Evolutionary conservation across 495 filamentous ascomycete genomes (phyloP), one percentile per base, ranked within the genome.

Genomic region (Neurospora sp.): DNA sequence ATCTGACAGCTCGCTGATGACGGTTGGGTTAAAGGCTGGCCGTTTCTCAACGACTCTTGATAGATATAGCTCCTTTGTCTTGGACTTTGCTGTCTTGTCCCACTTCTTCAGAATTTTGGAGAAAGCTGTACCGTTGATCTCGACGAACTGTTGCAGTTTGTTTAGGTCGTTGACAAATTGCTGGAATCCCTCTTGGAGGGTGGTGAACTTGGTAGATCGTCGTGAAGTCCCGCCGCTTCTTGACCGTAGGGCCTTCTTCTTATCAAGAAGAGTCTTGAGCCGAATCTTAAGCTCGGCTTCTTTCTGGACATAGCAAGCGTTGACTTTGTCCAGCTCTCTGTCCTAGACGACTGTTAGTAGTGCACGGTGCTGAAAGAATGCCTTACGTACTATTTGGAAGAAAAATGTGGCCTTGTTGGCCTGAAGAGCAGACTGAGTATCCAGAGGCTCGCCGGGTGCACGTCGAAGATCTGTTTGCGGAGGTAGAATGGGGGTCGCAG

Each of bases 61-160:
- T 40, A 99, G 90, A 78, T 98, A 98, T 31, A 98, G 86, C 83
- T 98, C 96, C 80, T 99, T 99, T 75, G 94, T 97, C 78, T 94
- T 93, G 71, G 96, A 98, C 88, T 99, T 99, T 72, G 95, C 97
- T 20, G 96, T 97, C 87, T 99, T 99, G 82, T 99, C 96, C 96
- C 96, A 99, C 89, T 99, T 99, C 85, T 99, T 99, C 70, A 99
- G 86, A 61, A 99, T 99, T 81, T 99, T 99, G 27, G 96, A 97
- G 81, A 97, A 96, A 35, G 94, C 96, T 12, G 92, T 97, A 76
- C 94, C 95, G 82, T 98, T 99, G 78, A 98, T 92, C 78, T 98
- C 94, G 69, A 99, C 93, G 79, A 98, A 99, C 87, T 98, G 96
- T 81, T 98, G 94, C 61, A 99, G 85, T 82, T 99, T 99, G 83